Base-by-base conservation (phyloP, 495 filamentous ascomycete genomes). In the Penicillium atrosanguineum region DNA sequence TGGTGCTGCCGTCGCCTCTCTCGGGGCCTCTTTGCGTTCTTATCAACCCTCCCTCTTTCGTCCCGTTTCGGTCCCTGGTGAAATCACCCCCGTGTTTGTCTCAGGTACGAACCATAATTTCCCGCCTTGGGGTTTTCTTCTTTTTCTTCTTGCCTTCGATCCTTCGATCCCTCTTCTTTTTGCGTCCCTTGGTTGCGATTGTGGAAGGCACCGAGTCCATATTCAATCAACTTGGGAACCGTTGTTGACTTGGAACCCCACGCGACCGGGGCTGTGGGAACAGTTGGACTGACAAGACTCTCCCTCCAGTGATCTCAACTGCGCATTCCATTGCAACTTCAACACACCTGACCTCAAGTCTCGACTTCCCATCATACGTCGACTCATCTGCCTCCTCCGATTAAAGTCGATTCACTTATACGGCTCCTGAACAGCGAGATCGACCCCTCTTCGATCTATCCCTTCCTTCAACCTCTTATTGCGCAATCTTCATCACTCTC, bases 401-500 rank as follows among this genome's bases (percentile, higher is more conserved):
- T 23, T 5, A 23, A 23, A 2, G 2, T 34, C 51, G 38, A 43
- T 41, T 46, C 43, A 34, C 34, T 20, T 51, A 8, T 46, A 14
- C 28, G 34, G 26, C 38, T 38, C 16, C 53, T 15, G 18, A 34
- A 21, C 15, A 16, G 40, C 42, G 41, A 49, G 16, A 46, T 50
- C 48, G 26, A 47, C 46, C 31, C 56, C 47, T 49, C 50, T 34
- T 54, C 47, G 39, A 55, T 36, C 11, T 34, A 48, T 28, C 48
- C 28, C 43, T 42, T 26, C 42, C 31, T 34, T 34, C 31, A 14
- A 34, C 52, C 37, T 55, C 14, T 23, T 28, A 44, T 52, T 20
- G 26, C 56, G 14, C 74, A 80, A 60, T 89, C 88, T 62, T 86
- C 87, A 55, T 90, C 90, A 54, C 70, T 91, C 59, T 81, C 78